These are phyloP conservation scores for Aspergillus udagawae DNA, from an alignment of 2,329 filamentous ascomycete genomes.

Conservation along the genomic window DNA sequence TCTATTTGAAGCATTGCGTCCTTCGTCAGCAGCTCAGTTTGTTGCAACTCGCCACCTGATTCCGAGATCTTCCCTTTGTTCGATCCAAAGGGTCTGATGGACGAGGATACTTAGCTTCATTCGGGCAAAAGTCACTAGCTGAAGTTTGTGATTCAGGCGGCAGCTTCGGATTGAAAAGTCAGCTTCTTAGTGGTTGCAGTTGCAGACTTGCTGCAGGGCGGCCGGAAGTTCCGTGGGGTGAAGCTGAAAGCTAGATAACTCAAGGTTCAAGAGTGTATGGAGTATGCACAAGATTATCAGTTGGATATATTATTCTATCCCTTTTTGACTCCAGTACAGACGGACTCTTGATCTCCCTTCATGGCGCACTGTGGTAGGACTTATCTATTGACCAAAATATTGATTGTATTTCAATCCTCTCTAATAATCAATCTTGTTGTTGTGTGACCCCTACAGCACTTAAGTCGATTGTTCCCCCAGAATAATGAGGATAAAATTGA, in stretches of 20 bases:
- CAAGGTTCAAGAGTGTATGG: background rate
- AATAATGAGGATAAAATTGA: background rate
- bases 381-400: background rate
- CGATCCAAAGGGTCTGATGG: background rate
- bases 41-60: background rate
- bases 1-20: background rate
- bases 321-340: background rate
- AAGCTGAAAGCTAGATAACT: background rate
- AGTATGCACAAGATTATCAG: background rate
- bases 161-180: conserved; percentile 11
- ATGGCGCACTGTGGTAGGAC: no score
- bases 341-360: background rate
- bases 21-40: background rate
- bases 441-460: background rate
- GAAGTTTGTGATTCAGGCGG: background rate
- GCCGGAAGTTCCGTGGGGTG: conserved; percentile 11
- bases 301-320: background rate
- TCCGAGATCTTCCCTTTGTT: background rate
- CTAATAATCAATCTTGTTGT: no score
- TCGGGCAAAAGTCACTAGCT: background rate
- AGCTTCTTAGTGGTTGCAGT: conserved; percentile 11
- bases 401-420: background rate
- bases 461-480: background rate
- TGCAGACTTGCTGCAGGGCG: conserved; percentile 13
- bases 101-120: background rate